A percentile compares a stretch with the other conserved stretches of the same genome.
phyloP scores from a whole-genome alignment of 306 rosid species.

The Quercus berberidifolia region DNA sequence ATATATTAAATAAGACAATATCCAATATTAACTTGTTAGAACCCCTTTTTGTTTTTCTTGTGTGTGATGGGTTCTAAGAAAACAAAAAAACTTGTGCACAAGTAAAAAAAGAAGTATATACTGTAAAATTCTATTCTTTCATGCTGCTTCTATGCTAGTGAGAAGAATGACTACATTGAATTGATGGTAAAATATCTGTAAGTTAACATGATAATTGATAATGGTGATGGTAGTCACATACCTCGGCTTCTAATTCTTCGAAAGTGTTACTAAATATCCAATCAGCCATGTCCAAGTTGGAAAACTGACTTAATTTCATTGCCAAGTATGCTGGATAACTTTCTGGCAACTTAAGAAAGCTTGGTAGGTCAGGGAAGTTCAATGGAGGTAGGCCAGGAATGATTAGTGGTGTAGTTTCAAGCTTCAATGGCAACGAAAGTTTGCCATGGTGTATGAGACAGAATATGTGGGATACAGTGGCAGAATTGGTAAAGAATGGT shows the following conservation, averaged over 20 bases:
- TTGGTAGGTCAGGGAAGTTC: slow-evolving; percentile 40
- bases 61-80: too few species aligned
- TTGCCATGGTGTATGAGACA: slow-evolving; percentile 34
- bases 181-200: not conserved
- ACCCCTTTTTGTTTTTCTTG: too few species aligned
- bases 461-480: slow-evolving; percentile 37
- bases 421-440: slow-evolving; percentile 28
- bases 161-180: not conserved
- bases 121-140: not conserved
- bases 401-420: slow-evolving; percentile 25
- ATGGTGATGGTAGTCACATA: not conserved
- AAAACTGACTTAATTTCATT: slow-evolving; percentile 55
- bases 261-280: slow-evolving; percentile 56
- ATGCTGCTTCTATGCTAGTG: not conserved
- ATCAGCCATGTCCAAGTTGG: slow-evolving; percentile 45
- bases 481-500: slow-evolving; percentile 42
- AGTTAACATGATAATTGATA: not conserved
- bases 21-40: too few species aligned
- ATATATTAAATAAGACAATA: too few species aligned
- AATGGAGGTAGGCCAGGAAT: slow-evolving; percentile 54
- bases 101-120: too few species aligned
- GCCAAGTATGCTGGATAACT: slow-evolving; percentile 61
- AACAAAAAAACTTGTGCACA: too few species aligned
- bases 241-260: slow-evolving; percentile 51
- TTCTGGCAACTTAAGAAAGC: slow-evolving; percentile 44